These are phyloP conservation scores for Solanum hybrid DNA, from an alignment of 305 asterid genomes.

Conservation along the genomic window DNA sequence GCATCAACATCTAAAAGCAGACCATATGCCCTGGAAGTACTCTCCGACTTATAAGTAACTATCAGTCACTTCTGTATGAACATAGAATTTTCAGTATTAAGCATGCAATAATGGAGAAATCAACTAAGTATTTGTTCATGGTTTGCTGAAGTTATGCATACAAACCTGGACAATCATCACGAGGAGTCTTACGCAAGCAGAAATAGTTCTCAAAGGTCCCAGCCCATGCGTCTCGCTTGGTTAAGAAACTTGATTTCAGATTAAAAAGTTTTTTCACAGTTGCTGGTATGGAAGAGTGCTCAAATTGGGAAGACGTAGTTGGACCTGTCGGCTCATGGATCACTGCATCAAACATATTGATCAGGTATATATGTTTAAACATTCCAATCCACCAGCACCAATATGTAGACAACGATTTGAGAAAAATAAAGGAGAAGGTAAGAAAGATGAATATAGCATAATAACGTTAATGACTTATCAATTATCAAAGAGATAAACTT, in stretches of 20 bases:
- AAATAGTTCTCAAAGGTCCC: slow-evolving; percentile 82
- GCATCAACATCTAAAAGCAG: not conserved
- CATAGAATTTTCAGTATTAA: not conserved
- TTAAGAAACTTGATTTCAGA: slow-evolving; percentile 70
- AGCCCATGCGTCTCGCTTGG: slow-evolving; percentile 97
- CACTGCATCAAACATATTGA: slow-evolving; percentile 39
- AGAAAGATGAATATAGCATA: not conserved
- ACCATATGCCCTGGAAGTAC: not conserved
- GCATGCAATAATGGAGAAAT: not conserved
- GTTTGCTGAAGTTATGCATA: not conserved
- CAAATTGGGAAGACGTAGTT: slow-evolving; percentile 67
- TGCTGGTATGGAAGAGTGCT: slow-evolving; percentile 93
- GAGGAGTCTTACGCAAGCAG: slow-evolving; percentile 65
- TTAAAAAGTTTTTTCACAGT: slow-evolving; percentile 90
- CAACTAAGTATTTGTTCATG: not conserved
- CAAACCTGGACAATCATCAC: slow-evolving; percentile 95
- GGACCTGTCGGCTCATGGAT: slow-evolving; percentile 90
- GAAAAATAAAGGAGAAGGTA: not conserved
- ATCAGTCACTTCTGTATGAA: not conserved
- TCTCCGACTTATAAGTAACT: not conserved
- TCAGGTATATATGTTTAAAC: not conserved
- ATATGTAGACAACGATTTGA: not conserved
- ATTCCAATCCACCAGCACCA: not conserved
- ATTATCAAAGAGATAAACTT: not conserved
- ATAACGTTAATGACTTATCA: not conserved